These are phyloP conservation scores for Paxillus rubicundulus DNA, from an alignment of 768 basidiomycete species.

Conservation along the genomic window DNA sequence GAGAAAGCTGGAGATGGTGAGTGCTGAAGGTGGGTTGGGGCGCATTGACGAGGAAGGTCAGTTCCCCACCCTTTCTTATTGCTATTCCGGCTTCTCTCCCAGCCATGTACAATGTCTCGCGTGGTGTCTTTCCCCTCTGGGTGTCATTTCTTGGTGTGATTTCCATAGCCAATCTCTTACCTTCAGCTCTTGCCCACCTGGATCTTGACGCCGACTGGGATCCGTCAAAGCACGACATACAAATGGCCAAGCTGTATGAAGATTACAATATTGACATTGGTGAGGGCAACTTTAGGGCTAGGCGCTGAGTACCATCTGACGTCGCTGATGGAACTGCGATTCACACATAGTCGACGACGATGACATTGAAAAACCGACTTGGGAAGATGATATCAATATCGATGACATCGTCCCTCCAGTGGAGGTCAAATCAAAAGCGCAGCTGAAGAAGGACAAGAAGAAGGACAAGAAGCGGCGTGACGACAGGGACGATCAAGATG, in stretches of 20 bases:
- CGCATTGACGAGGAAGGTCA: slow-evolving; percentile 28
- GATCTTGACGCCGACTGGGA: slow-evolving; percentile 96
- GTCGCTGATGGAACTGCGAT: background rate
- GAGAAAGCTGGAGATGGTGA: slow-evolving; percentile 70
- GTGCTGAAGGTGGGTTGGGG: slow-evolving; percentile 62
- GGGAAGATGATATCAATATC: slow-evolving; percentile 90
- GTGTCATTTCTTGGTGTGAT: too few species aligned
- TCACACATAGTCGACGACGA: slow-evolving; percentile 26
- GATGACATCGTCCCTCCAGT: slow-evolving; percentile 51
- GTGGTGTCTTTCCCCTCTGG: too few species aligned
- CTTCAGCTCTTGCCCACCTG: slow-evolving; percentile 58
- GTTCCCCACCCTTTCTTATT: background rate
- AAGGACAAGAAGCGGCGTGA: slow-evolving; percentile 31
- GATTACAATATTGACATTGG: slow-evolving; percentile 43
- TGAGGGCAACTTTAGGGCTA: slow-evolving; percentile 6
- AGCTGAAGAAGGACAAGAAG: slow-evolving; percentile 41
- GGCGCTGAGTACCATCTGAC: background rate
- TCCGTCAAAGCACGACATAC: slow-evolving; percentile 74
- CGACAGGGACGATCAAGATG: slow-evolving; percentile 39
- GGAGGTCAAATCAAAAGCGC: slow-evolving; percentile 29
- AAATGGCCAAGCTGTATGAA: slow-evolving; percentile 76
- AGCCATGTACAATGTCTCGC: too few species aligned
- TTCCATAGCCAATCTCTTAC: background rate
- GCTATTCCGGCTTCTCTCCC: background rate
- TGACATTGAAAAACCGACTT: slow-evolving; percentile 70